Conservation (phyloP, 257 asterid species). For the Plantago ovata region DNA sequence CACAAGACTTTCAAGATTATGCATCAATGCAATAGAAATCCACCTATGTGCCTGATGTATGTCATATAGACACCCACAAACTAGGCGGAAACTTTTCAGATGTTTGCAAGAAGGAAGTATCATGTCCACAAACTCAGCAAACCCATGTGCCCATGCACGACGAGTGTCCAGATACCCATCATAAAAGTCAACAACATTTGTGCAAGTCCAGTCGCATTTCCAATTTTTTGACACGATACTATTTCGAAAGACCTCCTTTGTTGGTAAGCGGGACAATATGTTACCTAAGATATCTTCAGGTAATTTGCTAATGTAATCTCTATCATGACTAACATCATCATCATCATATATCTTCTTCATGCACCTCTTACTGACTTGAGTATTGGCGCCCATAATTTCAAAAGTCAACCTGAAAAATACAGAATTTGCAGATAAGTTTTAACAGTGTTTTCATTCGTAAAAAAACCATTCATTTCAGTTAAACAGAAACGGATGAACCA, state of each 20-base stretch:
- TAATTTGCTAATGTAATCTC: not conserved
- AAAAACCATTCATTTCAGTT: too few species aligned
- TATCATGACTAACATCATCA: not conserved
- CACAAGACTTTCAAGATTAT: not conserved
- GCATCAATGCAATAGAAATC: constrained; percentile 1
- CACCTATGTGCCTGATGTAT: not conserved
- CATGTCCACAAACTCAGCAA: not conserved
- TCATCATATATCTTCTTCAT: too few species aligned
- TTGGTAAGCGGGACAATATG: not conserved
- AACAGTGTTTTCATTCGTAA: too few species aligned
- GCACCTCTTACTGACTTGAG: not conserved
- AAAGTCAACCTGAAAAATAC: too few species aligned
- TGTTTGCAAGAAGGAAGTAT: not conserved
- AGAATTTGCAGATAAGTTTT: too few species aligned
- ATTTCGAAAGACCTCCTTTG: too few species aligned
- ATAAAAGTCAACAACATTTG: not conserved
- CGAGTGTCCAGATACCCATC: not conserved
- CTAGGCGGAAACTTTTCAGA: not conserved
- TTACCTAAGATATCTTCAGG: not conserved
- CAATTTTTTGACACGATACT: not conserved
- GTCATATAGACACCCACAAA: not conserved
- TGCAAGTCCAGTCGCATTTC: not conserved
- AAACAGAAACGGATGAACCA: too few species aligned
- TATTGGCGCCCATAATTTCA: too few species aligned
- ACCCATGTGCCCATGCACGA: not conserved